Evolutionary conservation across 805 yeast genomes (phyloP).

Genomic region (Naumovozyma castellii): DNA sequence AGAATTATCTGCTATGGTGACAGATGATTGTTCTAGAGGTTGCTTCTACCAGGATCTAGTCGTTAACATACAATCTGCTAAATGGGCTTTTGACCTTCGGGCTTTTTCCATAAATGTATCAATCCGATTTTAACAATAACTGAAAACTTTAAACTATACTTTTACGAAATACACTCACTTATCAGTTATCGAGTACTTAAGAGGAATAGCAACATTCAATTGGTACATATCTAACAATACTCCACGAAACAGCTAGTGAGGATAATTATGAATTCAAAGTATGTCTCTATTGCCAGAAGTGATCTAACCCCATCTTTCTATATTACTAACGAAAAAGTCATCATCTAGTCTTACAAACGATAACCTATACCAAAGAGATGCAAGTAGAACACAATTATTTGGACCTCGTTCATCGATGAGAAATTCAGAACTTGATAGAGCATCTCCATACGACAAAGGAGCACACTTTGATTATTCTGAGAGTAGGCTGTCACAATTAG

Average conservation of each 20-base stretch:
- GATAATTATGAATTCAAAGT: background rate
- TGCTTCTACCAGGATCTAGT: slow-evolving; percentile 5
- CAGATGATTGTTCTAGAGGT: background rate
- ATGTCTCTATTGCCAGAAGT: background rate
- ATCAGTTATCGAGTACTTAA: too few species aligned
- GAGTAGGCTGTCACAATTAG: slow-evolving; percentile 47
- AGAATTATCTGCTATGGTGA: background rate
- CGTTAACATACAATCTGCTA: too few species aligned
- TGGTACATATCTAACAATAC: too few species aligned
- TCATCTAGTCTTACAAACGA: background rate
- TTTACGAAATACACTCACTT: too few species aligned
- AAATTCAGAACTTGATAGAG: slow-evolving; percentile 4
- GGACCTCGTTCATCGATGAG: slow-evolving; percentile 6
- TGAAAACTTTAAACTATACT: too few species aligned
- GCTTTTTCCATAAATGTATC: too few species aligned
- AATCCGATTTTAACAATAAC: too few species aligned
- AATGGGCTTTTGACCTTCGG: too few species aligned
- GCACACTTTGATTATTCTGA: slow-evolving; percentile 38
- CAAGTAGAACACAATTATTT: slow-evolving; percentile 26
- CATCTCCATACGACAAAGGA: slow-evolving; percentile 36
- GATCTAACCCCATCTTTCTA: background rate
- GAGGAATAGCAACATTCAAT: too few species aligned
- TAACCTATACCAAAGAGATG: slow-evolving; percentile 22
- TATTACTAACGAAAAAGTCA: background rate
- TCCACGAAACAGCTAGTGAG: too few species aligned